phyloP scores from a whole-genome alignment of 345 rosid species.

The Abelmoschus esculentus region DNA sequence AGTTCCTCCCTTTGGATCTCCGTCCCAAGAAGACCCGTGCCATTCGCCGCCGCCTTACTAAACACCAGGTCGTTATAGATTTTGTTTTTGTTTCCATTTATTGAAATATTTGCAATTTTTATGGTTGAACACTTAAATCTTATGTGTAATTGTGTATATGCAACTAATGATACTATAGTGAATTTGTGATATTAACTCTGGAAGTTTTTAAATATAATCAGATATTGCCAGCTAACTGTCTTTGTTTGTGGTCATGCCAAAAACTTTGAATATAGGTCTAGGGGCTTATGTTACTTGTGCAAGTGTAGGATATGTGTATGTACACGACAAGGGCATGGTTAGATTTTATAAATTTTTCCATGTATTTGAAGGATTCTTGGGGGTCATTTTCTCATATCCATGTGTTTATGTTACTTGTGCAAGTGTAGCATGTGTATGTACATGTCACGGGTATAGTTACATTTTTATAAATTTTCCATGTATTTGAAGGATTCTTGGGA shows the following conservation, averaged over 20 bases:
- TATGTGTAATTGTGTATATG: background rate
- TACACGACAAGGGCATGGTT: too few relatives aligned
- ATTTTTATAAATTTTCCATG: too few relatives aligned
- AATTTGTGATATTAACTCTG: background rate
- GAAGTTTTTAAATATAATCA: background rate
- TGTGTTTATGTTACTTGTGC: too few relatives aligned
- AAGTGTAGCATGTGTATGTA: too few relatives aligned
- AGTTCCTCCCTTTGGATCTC: slow-evolving; percentile 74
- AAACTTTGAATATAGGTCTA: background rate
- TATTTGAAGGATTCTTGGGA: too few relatives aligned
- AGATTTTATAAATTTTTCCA: too few relatives aligned
- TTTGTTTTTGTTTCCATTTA: background rate
- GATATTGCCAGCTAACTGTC: background rate
- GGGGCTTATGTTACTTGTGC: background rate
- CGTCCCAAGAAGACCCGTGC: slow-evolving; percentile 96
- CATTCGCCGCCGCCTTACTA: slow-evolving; percentile 83
- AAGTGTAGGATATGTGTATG: too few relatives aligned
- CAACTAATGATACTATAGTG: background rate
- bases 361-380: too few relatives aligned
- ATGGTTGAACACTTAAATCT: background rate
- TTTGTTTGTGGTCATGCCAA: background rate
- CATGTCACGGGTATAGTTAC: too few relatives aligned
- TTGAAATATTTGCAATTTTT: background rate
- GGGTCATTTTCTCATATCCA: too few relatives aligned
- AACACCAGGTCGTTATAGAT: slow-evolving; percentile 59